phyloP scores from a whole-genome alignment of 768 basidiomycete species.

The Crepidotus variabilis region DNA sequence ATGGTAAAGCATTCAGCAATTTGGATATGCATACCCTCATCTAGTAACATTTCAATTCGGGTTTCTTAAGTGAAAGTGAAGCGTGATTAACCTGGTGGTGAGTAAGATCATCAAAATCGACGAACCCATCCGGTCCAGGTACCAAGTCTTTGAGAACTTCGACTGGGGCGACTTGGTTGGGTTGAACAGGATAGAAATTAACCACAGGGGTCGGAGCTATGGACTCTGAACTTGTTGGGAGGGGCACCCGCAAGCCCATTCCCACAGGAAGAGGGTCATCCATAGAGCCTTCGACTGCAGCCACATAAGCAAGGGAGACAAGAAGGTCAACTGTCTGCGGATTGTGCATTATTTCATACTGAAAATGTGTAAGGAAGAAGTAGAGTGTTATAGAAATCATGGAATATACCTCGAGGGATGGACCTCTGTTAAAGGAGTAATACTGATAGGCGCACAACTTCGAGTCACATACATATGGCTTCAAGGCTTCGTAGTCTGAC shows the following conservation, averaged over 20 bases:
- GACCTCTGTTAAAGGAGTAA: slow-evolving; percentile 59
- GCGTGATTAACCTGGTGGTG: slow-evolving; percentile 28
- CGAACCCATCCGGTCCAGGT: slow-evolving; percentile 33
- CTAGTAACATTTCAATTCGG: slow-evolving; percentile 20
- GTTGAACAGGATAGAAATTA: neutral
- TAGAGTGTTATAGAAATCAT: neutral
- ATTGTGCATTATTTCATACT: slow-evolving; percentile 73
- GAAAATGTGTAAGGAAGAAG: neutral
- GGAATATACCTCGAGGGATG: slow-evolving; percentile 56
- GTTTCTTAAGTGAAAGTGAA: neutral
- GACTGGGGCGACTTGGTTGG: neutral
- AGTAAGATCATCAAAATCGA: slow-evolving; percentile 49
- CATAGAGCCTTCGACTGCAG: slow-evolving; percentile 49
- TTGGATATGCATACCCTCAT: slow-evolving; percentile 43
- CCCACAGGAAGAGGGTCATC: slow-evolving; percentile 60
- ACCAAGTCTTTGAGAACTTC: slow-evolving; percentile 4
- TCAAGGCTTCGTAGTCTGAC: slow-evolving; percentile 53
- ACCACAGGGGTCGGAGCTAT: neutral
- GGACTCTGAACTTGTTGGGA: slow-evolving; percentile 20
- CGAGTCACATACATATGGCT: slow-evolving; percentile 69
- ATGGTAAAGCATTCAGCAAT: slow-evolving; percentile 44
- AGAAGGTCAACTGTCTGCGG: slow-evolving; percentile 64
- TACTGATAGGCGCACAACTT: slow-evolving; percentile 70
- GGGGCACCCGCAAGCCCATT: slow-evolving; percentile 52
- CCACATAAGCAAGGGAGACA: slow-evolving; percentile 56